These are phyloP conservation scores for Plasmodium blacklocki DNA, from an alignment of 169 alveolate genomes.

Conservation along the genomic window DNA sequence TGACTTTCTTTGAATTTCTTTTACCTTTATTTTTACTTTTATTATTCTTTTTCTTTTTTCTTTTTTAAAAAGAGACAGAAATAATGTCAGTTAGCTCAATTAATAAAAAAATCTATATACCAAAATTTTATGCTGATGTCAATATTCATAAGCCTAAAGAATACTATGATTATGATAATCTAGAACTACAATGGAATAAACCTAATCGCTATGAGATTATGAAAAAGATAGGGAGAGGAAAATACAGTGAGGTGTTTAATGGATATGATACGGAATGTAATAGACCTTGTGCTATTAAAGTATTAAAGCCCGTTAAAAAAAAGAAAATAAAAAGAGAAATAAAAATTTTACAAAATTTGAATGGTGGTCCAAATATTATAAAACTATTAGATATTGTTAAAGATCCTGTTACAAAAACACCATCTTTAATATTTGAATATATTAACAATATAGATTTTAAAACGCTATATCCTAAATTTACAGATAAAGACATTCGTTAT, in stretches of 20 bases:
- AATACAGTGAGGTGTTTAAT: slow-evolving; percentile 98
- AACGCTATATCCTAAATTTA: slow-evolving; percentile 94
- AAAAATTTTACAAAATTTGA: slow-evolving; percentile 95
- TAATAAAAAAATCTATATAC: slow-evolving; percentile 77
- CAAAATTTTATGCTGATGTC: slow-evolving; percentile 86
- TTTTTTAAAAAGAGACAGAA: not conserved
- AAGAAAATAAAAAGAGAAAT: slow-evolving; percentile 97
- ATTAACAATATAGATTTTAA: slow-evolving; percentile 93
- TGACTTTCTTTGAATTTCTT: too few relatives aligned
- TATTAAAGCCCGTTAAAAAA: slow-evolving; percentile 97
- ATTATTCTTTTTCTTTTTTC: too few relatives aligned
- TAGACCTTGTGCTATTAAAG: slow-evolving; percentile 94
- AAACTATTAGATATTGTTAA: slow-evolving; percentile 95
- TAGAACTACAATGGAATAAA: slow-evolving; percentile 91
- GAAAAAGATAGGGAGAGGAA: slow-evolving; percentile 98
- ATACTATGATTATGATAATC: slow-evolving; percentile 94
- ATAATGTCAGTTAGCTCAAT: slow-evolving; percentile 59
- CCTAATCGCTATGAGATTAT: slow-evolving; percentile 95
- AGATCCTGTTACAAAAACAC: slow-evolving; percentile 97
- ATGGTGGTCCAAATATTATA: slow-evolving; percentile 97
- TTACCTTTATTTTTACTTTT: too few relatives aligned
- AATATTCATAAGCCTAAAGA: slow-evolving; percentile 91
- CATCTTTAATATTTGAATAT: slow-evolving; percentile 94
- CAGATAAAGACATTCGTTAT: slow-evolving; percentile 95
- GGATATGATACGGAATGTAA: slow-evolving; percentile 90